Base-by-base conservation (phyloP, 2,329 filamentous ascomycete genomes). In the Pseudocercospora fijiensis region DNA sequence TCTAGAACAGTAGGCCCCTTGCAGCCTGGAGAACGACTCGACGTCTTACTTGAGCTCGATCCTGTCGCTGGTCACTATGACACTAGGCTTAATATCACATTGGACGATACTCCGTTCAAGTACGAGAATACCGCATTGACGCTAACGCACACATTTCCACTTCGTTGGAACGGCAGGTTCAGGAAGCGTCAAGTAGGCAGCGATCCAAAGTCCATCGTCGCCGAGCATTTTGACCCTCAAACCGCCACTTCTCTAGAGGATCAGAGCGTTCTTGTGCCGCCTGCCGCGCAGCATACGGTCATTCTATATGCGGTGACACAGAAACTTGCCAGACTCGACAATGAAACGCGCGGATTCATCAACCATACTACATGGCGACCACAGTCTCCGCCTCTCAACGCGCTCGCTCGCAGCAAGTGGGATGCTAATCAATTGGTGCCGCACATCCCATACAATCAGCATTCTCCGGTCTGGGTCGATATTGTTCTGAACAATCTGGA, bases 401-500 rank as follows among this genome's bases (percentile, higher is more conserved):
- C 68, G 2, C 71, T 81, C 2, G 68, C 76, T 0, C 72, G 75
- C 6, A 59, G 63, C 0, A 18, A 76, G 60, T 83, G 80, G 78
- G 78, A 83, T 60, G 61, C 70, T 3, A 77, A 81, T 47, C 78
- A 82, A 55, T 73, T 83, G 75, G 5, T 72, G 75, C 61, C 73
- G 69, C 6, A 75, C 71, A n/a, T 76, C 70, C 6, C 64, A 65
- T 28, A 65, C 57, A 61, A 64, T 13, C 22, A 59, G 22, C 22
- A 41, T 20, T 47, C 45, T 13, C 67, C 70, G 30, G 20, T 63
- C 20, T 84, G 82, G 81, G 72, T 83, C 0, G 81, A 83, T 65
- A 67, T 83, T 0, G 74, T 82, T 2, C 72, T 83, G 55, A 84
- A 84, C 65, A 84, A 84, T 60, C 72, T 83, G 16, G 82, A 84